phyloP scores from a whole-genome alignment of 2,329 filamentous ascomycete genomes.

The Macroventuria anomochaeta region DNA sequence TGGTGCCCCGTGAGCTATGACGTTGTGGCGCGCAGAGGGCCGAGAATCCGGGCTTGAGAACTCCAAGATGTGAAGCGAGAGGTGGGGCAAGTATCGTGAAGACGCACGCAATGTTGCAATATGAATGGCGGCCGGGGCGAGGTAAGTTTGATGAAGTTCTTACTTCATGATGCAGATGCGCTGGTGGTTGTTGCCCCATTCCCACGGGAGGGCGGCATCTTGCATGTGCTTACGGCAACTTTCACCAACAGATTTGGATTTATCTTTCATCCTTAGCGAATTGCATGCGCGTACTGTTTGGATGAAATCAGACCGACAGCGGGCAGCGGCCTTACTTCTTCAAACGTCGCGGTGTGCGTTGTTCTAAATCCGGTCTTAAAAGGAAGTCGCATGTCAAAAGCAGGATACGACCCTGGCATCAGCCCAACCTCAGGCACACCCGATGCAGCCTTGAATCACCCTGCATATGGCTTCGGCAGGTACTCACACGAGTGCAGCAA shows the following conservation, averaged over 20 bases:
- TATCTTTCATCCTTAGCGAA: no score
- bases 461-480: neutral
- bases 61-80: neutral
- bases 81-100: neutral
- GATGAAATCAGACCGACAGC: neutral
- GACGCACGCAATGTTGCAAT: neutral
- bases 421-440: neutral
- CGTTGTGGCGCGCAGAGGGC: neutral
- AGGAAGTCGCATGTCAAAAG: neutral
- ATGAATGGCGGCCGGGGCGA: neutral
- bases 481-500: neutral
- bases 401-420: neutral
- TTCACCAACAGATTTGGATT: no score
- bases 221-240: no score
- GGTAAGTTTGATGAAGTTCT: neutral
- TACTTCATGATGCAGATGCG: neutral
- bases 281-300: no score
- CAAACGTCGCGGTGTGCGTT: neutral
- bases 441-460: constrained; percentile 6
- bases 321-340: neutral
- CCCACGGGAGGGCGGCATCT: no score
- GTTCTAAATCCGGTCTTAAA: constrained; percentile 2
- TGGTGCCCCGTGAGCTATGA: constrained; percentile 5
- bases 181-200: no score
- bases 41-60: neutral